Evolutionary conservation across 108 stramenopile species (phyloP).

Genomic region (Asterionellopsis glacialis): DNA sequence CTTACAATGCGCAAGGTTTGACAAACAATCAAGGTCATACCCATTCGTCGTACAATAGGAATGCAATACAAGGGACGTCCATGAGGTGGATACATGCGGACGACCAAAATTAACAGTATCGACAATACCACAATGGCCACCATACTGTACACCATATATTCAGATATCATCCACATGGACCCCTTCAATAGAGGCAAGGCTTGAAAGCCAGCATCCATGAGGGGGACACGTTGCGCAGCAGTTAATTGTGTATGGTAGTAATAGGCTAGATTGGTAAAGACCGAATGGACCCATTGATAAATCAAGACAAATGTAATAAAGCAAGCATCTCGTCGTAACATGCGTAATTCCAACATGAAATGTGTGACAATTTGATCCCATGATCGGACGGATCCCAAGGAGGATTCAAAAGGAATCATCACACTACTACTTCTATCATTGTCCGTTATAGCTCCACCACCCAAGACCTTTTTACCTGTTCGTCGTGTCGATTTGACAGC

Average conservation of each 20-base stretch:
- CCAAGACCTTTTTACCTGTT: not conserved
- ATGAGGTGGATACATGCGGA: constrained; percentile 19
- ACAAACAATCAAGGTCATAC: constrained; percentile 20
- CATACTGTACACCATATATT: constrained; percentile 21
- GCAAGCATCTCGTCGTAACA: constrained; percentile 8
- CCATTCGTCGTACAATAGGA: constrained; percentile 20
- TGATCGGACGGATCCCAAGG: not conserved
- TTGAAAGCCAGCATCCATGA: constrained; percentile 18
- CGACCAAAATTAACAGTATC: constrained; percentile 12
- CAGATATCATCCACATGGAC: constrained; percentile 18
- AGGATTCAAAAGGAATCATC: too few species aligned
- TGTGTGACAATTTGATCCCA: constrained; percentile 19
- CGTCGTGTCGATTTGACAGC: not conserved
- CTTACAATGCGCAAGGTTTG: constrained; percentile 20
- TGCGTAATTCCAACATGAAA: constrained; percentile 13
- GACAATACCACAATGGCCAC: constrained; percentile 7
- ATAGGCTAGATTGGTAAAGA: constrained; percentile 21
- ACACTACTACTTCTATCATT: too few species aligned
- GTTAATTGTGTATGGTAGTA: constrained; percentile 16
- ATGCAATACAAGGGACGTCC: constrained; percentile 17
- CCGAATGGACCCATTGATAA: constrained; percentile 20
- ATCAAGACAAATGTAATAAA: constrained; percentile 8
- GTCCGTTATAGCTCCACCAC: not conserved
- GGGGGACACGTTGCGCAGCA: constrained; percentile 16
- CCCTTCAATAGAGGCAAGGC: constrained; percentile 13